phyloP scores from a whole-genome alignment of 208 protist species.

The Leishmania tarentolae region DNA sequence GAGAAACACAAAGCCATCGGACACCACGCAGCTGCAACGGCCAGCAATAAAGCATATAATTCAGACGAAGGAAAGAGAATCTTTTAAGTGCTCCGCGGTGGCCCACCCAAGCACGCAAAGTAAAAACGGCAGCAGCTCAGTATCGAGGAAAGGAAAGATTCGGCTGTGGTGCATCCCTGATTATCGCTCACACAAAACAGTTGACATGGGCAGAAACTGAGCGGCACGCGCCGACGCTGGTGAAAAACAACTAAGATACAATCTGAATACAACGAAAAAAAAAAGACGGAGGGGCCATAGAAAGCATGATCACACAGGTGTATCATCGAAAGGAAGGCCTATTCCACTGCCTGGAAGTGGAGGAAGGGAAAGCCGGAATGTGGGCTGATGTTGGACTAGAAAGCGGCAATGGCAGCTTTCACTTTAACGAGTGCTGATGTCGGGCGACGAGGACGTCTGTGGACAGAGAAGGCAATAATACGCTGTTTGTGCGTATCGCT shows the following conservation, averaged over 20 bases:
- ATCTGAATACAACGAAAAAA: not conserved
- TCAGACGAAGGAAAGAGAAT: no score
- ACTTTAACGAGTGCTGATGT: not conserved
- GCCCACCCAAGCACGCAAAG: not conserved
- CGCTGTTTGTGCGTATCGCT: not conserved
- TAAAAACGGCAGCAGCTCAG: not conserved
- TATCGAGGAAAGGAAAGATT: not conserved
- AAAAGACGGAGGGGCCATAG: not conserved
- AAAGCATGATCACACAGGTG: not conserved
- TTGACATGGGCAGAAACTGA: not conserved
- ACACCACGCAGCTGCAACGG: constrained; percentile 2
- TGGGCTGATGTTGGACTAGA: not conserved
- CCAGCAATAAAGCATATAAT: not conserved
- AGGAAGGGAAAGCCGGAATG: not conserved
- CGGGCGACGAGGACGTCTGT: not conserved
- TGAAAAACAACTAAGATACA: not conserved
- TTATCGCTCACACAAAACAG: not conserved
- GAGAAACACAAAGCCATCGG: not conserved
- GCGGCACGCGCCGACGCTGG: not conserved
- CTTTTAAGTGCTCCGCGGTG: not conserved
- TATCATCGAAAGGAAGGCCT: not conserved
- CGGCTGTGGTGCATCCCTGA: not conserved
- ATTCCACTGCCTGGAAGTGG: not conserved
- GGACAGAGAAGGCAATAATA: constrained; percentile 7
- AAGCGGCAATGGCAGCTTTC: not conserved